Conservation (phyloP, 78 protist genomes). For the Cavenderia fasciculata region DNA sequence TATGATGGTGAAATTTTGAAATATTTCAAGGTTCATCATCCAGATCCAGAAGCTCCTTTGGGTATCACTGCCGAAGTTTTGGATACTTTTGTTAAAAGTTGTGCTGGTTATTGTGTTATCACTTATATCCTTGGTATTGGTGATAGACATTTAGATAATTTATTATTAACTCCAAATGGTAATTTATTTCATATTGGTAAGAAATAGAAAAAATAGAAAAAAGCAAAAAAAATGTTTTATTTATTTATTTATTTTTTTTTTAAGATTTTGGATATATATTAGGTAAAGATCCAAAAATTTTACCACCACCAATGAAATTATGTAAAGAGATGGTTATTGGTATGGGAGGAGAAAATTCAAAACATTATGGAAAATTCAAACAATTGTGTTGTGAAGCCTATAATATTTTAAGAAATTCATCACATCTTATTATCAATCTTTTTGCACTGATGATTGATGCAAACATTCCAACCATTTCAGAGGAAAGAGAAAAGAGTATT, state of each 20-base stretch:
- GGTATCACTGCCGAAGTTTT: constrained; percentile 85
- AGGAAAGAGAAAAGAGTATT: constrained; percentile 54
- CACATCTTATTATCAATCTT: constrained; percentile 93
- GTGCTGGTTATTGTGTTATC: constrained; percentile 98
- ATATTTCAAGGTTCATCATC: constrained; percentile 75
- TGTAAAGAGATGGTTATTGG: constrained; percentile 96
- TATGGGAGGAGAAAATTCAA: constrained; percentile 95
- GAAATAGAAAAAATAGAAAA: too few species aligned
- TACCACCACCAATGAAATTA: constrained; percentile 96
- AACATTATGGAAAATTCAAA: constrained; percentile 84
- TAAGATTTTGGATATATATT: constrained; percentile 98
- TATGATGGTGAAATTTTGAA: constrained; percentile 84
- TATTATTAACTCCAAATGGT: constrained; percentile 89
- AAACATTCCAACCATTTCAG: constrained; percentile 87
- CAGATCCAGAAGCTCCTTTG: constrained; percentile 83
- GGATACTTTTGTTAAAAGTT: constrained; percentile 85
- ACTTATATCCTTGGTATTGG: constrained; percentile 97
- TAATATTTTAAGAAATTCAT: constrained; percentile 92
- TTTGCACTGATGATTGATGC: constrained; percentile 96
- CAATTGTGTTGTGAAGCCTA: constrained; percentile 92
- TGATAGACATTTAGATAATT: constrained; percentile 96
- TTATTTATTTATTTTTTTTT: too few species aligned
- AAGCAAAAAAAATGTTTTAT: too few species aligned
- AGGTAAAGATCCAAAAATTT: constrained; percentile 96
- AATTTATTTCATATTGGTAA: constrained; percentile 95